These are phyloP conservation scores for Aspergillus tanneri DNA, from an alignment of 2,329 filamentous ascomycete genomes.

Conservation along the genomic window DNA sequence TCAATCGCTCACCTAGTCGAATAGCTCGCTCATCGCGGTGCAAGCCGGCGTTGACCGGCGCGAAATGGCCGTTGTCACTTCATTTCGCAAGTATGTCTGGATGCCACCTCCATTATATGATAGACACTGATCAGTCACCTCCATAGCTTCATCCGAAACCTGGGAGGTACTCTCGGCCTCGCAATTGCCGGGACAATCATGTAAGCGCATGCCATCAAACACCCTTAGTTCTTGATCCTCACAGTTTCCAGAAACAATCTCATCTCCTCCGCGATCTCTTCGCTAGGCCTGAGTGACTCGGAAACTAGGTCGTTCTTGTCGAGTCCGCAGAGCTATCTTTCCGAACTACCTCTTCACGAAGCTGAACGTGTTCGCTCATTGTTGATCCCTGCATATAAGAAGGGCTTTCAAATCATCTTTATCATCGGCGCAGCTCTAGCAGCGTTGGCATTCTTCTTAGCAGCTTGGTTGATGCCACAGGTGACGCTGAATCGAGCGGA, in stretches of 20 bases:
- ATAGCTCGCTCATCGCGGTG: constrained; percentile 38
- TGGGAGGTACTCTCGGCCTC: constrained; percentile 43
- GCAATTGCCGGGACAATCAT: constrained; percentile 44
- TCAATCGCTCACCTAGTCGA: neutral
- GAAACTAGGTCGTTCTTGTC: constrained; percentile 29
- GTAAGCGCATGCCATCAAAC: constrained; percentile 22
- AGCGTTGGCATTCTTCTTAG: constrained; percentile 35
- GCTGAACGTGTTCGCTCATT: constrained; percentile 28
- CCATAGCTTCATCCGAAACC: constrained; percentile 42
- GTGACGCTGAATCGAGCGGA: constrained; percentile 29
- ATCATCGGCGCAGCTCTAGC: constrained; percentile 39
- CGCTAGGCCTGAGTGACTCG: constrained; percentile 22
- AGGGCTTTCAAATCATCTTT: constrained; percentile 44
- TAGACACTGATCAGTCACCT: constrained; percentile 3
- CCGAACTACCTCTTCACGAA: constrained; percentile 24
- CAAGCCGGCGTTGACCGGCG: constrained; percentile 41
- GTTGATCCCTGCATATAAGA: constrained; percentile 37
- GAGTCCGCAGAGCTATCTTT: constrained; percentile 32
- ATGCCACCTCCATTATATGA: neutral
- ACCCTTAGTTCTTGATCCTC: neutral
- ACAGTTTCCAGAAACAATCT: constrained; percentile 31
- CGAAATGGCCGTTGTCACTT: constrained; percentile 45
- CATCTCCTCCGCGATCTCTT: constrained; percentile 25
- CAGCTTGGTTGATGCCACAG: constrained; percentile 40
- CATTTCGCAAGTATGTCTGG: constrained; percentile 33